Conservation (phyloP, 352 stramenopile genomes). For the Phytophthora sansomeana region DNA sequence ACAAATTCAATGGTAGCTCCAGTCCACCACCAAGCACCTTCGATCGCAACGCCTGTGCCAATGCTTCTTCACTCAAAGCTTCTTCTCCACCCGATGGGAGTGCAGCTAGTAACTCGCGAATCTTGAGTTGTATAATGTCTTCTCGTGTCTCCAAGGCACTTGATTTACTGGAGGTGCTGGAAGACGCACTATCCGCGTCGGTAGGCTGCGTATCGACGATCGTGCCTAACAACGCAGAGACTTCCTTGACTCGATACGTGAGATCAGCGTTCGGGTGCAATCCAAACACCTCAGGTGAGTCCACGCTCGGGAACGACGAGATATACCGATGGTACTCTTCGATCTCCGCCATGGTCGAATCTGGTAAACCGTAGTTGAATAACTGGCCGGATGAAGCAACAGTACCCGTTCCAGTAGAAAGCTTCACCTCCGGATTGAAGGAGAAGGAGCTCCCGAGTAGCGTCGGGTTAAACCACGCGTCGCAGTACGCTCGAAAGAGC, state of each 20-base stretch:
- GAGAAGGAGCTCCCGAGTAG: constrained; percentile 68
- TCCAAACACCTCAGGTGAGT: constrained; percentile 85
- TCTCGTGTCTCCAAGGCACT: constrained; percentile 55
- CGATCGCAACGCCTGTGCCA: constrained; percentile 43
- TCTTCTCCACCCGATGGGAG: constrained; percentile 63
- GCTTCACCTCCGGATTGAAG: constrained; percentile 70
- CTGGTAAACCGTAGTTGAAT: constrained; percentile 69
- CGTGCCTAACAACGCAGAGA: constrained; percentile 60
- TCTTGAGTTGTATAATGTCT: constrained; percentile 69
- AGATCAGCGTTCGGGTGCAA: constrained; percentile 84
- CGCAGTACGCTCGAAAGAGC: constrained; percentile 78
- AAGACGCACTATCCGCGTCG: constrained; percentile 37
- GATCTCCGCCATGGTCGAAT: constrained; percentile 49
- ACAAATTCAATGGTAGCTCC: constrained; percentile 81
- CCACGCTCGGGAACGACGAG: constrained; percentile 64
- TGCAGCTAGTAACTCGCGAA: constrained; percentile 55
- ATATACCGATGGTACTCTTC: constrained; percentile 80
- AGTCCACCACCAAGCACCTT: constrained; percentile 66
- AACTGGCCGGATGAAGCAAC: constrained; percentile 23
- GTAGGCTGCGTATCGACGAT: constrained; percentile 79
- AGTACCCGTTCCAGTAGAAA: constrained; percentile 29
- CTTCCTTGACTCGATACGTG: constrained; percentile 84
- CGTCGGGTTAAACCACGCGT: constrained; percentile 75
- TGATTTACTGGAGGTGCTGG: constrained; percentile 16
- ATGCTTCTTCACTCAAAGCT: constrained; percentile 42